Percentiles rank a stretch among this genome's conserved stretches.
Evolutionary conservation across 805 yeast genomes (phyloP).

Genomic region (Barnettozyma salicaria): DNA sequence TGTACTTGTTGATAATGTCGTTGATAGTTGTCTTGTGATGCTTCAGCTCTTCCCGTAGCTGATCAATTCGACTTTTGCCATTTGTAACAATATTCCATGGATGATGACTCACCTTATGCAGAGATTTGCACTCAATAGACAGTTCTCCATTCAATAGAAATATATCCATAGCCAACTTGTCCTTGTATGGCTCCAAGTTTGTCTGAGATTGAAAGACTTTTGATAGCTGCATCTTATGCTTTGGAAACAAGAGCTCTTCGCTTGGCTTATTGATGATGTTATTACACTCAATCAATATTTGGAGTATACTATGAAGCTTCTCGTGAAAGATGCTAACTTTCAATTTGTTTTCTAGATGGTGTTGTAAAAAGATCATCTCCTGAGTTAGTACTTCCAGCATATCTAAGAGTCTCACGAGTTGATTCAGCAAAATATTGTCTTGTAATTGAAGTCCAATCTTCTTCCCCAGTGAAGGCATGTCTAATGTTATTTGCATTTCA

Average conservation of each 20-base stretch:
- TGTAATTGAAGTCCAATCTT: slow-evolving; percentile 35
- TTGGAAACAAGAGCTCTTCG: slow-evolving; percentile 52
- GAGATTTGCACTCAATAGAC: slow-evolving; percentile 50
- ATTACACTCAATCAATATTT: slow-evolving; percentile 28
- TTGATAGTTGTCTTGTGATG: slow-evolving; percentile 35
- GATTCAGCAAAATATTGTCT: slow-evolving; percentile 35
- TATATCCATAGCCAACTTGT: slow-evolving; percentile 46
- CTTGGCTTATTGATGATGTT: slow-evolving; percentile 45
- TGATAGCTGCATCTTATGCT: slow-evolving; percentile 34
- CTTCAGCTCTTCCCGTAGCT: slow-evolving; percentile 47
- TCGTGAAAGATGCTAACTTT: slow-evolving; percentile 11
- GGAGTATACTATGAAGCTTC: slow-evolving; percentile 18
- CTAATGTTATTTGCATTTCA: slow-evolving; percentile 38
- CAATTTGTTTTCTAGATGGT: slow-evolving; percentile 5
- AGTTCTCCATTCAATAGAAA: slow-evolving; percentile 57
- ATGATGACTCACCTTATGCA: slow-evolving; percentile 42
- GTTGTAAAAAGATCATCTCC: slow-evolving; percentile 34
- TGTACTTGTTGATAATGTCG: slow-evolving; percentile 31
- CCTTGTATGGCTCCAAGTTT: slow-evolving; percentile 28
- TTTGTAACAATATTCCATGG: slow-evolving; percentile 51
- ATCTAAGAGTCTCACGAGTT: slow-evolving; percentile 33
- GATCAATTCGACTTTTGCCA: slow-evolving; percentile 53
- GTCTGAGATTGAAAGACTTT: slow-evolving; percentile 34
- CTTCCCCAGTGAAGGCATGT: slow-evolving; percentile 36
- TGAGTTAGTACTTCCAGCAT: slow-evolving; percentile 24